Evolutionary conservation across 208 protist species (phyloP), one percentile per base, ranked within the genome.

Genomic region (Crithidia mellificae): DNA sequence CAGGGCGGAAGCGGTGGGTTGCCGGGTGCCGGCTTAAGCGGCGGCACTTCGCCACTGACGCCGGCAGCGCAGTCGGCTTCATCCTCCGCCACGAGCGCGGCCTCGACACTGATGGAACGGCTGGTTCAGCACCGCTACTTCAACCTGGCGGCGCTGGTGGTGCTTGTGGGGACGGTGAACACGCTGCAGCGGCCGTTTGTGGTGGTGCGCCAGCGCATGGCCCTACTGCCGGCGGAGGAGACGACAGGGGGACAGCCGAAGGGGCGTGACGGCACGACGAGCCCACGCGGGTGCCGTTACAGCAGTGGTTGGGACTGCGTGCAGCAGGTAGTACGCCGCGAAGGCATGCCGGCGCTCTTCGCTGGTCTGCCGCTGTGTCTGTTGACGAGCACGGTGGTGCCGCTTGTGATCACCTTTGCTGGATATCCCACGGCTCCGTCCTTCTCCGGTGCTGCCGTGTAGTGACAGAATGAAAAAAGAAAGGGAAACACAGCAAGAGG

Each of bases 171-270:
- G 36, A 39, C 57, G 25, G 67, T 81, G 27, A 73, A 65, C 30
- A 57, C 68, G 6, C 38, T 83, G 43, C 71, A 78, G 56, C 71
- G 78, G 14, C 81, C 81, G 2, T 80, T 83, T 56, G 65, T 75
- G 6, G 74, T 83, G 14, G 57, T 87, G 52, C 74, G 64, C 14
- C 56, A 50, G 39, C 81, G 77, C 25, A 80, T 78, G 78, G 56
- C 71, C 22, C 61, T 87, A 49, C 46, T 83, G 56, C 51, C 71
- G 25, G 43, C 17, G 0, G 32, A 14, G n/a, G 64, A 47, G 19
- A n/a, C n/a, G 15, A 41, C n/a, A 49, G 43, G 19, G 22, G 22
- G 15, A 14, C 5, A 51, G 46, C 46, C 20, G 22, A 51, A n/a
- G n/a, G 41, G 41, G 41, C 8, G 41, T 46, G 41, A 15, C n/a